A percentile compares a stretch with the other conserved stretches of the same genome.
These are phyloP conservation scores for Hypoxylon sp. DNA, from an alignment of 2,329 filamentous ascomycete species.

Conservation along the genomic window DNA sequence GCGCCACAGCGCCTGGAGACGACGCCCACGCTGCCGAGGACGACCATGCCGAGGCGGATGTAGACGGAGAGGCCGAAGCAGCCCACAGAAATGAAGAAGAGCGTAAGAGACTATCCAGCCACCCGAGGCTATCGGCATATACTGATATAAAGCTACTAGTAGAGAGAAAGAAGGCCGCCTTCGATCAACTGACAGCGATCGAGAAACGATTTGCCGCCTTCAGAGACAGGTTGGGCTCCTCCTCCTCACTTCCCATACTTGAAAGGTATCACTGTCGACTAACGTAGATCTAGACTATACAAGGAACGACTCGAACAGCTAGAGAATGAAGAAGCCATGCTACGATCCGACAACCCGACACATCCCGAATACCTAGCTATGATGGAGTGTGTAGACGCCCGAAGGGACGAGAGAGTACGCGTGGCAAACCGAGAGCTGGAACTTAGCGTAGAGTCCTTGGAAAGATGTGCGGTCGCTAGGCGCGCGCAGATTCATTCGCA, in stretches of 20 bases:
- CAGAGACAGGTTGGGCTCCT: slow-evolving; percentile 70
- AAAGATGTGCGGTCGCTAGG: slow-evolving; percentile 79
- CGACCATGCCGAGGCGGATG: slow-evolving; percentile 61
- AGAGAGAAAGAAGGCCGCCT: slow-evolving; percentile 78
- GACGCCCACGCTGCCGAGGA: slow-evolving; percentile 61
- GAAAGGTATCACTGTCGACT: slow-evolving; percentile 27
- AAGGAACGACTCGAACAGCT: slow-evolving; percentile 86
- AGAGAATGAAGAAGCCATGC: slow-evolving; percentile 72
- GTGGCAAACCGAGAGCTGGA: slow-evolving; percentile 77
- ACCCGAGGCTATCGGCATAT: slow-evolving; percentile 11
- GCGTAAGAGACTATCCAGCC: slow-evolving; percentile 52
- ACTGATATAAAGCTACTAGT: slow-evolving; percentile 60
- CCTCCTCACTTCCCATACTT: neutral
- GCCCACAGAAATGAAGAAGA: slow-evolving; percentile 71
- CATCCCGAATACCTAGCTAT: slow-evolving; percentile 93
- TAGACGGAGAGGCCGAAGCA: slow-evolving; percentile 66
- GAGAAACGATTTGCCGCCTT: slow-evolving; percentile 90
- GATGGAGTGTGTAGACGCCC: slow-evolving; percentile 84
- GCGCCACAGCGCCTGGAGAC: slow-evolving; percentile 49
- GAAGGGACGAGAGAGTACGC: slow-evolving; percentile 80
- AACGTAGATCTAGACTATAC: slow-evolving; percentile 68
- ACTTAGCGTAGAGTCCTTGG: slow-evolving; percentile 76
- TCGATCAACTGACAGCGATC: slow-evolving; percentile 79
- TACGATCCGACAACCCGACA: slow-evolving; percentile 67
- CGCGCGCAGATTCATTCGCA: slow-evolving; percentile 88